Evolutionary conservation across 495 filamentous ascomycete species (phyloP), one percentile per base, ranked within the genome.

Genomic region (Penicillium coprophilum): DNA sequence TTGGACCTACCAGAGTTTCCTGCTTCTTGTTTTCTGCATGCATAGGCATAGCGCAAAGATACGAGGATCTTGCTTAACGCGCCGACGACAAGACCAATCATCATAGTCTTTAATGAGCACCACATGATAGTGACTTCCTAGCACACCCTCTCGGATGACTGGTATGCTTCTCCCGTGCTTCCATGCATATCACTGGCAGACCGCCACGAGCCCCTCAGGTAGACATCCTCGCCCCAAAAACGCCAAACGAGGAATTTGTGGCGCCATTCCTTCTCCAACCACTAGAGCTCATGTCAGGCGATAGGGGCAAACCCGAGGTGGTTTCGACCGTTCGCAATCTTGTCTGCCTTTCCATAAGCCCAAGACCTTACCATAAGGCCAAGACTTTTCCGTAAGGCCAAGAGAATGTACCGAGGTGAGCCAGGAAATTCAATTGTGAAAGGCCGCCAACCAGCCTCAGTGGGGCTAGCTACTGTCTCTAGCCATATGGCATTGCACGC

Each of bases 151-250:
- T 40, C n/a, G 32, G 46, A 38, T 55, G 23, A 15, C 12, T n/a
- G 50, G 20, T 34, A 23, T 50, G 51, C 51, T 71, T 72, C 65
- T 72, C 59, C 65, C 69, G 65, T 53, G 53, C 59, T 72, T 70
- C 67, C 55, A 72, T 72, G 69, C 65, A 68, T 65, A 57, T 60
- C 56, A 60, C 34, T 59, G 55, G 53, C 47, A 63, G 59, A 52
- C 53, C 59, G 59, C 59, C 59, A 62, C 52, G 49, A 51, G 56
- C 46, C 23, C 34, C 50, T 12, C 45, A 21, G 7, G 28, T 9
- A 40, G 6, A 47, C 19, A 45, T 21, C 31, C 20, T 52, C 39
- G 39, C 45, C 9, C 13, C 24, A 3, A 23, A 40, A 28, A 31
- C 21, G 43, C 21, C 28, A 27, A 27, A 27, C 13, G 15, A 47